These are phyloP conservation scores for Fusarium sp. DNA, from an alignment of 2,329 filamentous ascomycete species.

Conservation along the genomic window DNA sequence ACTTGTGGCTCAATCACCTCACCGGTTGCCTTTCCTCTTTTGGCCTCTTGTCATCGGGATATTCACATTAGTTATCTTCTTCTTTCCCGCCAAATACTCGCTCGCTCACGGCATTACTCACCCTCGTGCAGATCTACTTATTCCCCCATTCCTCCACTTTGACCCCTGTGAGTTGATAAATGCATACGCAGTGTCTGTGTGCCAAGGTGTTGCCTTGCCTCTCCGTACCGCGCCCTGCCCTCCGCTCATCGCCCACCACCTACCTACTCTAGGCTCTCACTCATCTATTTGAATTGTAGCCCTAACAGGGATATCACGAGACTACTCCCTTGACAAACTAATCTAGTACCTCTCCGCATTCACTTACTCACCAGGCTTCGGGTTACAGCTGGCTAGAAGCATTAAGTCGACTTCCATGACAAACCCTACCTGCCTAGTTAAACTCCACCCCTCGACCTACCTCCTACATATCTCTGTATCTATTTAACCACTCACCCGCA, in stretches of 20 bases:
- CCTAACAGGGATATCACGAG: slow-evolving; percentile 23
- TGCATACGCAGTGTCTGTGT: slow-evolving; percentile 1
- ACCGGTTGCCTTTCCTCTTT: slow-evolving; percentile 31
- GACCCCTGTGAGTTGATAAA: not conserved
- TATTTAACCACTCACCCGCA: slow-evolving; percentile 19
- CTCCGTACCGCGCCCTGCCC: slow-evolving; percentile 3
- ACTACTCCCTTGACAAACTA: not conserved
- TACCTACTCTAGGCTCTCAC: not conserved
- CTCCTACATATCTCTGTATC: not conserved
- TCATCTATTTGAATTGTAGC: slow-evolving; percentile 21
- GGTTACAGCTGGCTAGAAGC: slow-evolving; percentile 16
- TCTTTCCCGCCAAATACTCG: slow-evolving; percentile 12
- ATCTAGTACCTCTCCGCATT: slow-evolving; percentile 26
- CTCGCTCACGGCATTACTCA: slow-evolving; percentile 11
- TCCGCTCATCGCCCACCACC: not conserved
- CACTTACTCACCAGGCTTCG: slow-evolving; percentile 20
- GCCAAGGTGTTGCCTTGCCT: slow-evolving; percentile 4
- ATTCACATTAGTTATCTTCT: slow-evolving; percentile 23
- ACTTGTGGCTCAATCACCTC: slow-evolving; percentile 43
- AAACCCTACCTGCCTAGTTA: not conserved
- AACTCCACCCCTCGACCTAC: not conserved
- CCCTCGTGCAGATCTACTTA: slow-evolving; percentile 25
- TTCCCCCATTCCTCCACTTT: slow-evolving; percentile 21
- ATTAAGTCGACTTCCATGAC: slow-evolving; percentile 1
- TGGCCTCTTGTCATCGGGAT: slow-evolving; percentile 19